Conservation (phyloP, 1,139 yeast genomes). For the Suhomyces anneliseae region DNA sequence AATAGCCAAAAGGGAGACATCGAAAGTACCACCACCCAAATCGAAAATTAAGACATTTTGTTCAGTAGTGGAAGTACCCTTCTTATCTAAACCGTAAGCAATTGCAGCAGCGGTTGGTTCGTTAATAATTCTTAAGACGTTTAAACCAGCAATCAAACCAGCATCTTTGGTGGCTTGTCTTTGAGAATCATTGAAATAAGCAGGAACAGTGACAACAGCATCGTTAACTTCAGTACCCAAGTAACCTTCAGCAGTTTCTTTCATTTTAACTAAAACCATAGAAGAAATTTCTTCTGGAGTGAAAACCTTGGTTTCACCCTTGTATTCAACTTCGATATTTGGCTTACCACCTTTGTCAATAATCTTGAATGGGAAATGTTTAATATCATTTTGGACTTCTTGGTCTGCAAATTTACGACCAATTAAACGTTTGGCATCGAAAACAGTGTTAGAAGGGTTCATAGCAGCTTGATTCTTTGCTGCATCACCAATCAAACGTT, state of each 20-base stretch:
- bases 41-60: slow-evolving; percentile 43
- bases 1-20: slow-evolving; percentile 33
- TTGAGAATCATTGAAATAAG: slow-evolving; percentile 51
- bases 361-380: slow-evolving; percentile 47
- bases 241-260: slow-evolving; percentile 49
- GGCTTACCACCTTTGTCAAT: slow-evolving; percentile 24
- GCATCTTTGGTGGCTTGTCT: slow-evolving; percentile 55
- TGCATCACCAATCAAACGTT: slow-evolving; percentile 32
- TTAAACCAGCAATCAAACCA: slow-evolving; percentile 50
- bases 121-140: slow-evolving; percentile 49
- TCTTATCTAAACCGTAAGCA: slow-evolving; percentile 46
- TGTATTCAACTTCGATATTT: slow-evolving; percentile 23
- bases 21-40: slow-evolving; percentile 55
- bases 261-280: slow-evolving; percentile 38
- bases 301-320: slow-evolving; percentile 22
- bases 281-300: slow-evolving; percentile 29
- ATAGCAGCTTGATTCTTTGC: slow-evolving; percentile 34
- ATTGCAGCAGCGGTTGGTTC: slow-evolving; percentile 56
- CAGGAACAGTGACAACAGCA: slow-evolving; percentile 53
- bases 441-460: slow-evolving; percentile 32
- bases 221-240: slow-evolving; percentile 43
- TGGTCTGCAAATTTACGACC: slow-evolving; percentile 48
- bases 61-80: slow-evolving; percentile 26
- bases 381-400: slow-evolving; percentile 44
- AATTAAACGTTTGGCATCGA: slow-evolving; percentile 35